Base-by-base conservation (phyloP, 331 rosid genomes). In the Arachis monticola region DNA sequence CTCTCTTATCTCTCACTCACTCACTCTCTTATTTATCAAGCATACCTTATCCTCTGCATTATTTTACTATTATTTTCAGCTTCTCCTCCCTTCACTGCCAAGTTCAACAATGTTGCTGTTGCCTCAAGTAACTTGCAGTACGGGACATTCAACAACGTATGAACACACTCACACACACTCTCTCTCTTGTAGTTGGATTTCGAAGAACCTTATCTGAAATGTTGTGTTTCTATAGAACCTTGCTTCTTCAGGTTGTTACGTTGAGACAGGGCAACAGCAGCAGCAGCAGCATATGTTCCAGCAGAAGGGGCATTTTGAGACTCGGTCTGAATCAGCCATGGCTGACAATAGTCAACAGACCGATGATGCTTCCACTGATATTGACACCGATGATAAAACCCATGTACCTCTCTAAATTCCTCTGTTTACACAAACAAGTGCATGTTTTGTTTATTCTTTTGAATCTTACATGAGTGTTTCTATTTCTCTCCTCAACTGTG, bases 311-410 rank as follows among this genome's bases (percentile, higher is more conserved):
- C 82, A 74, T 75, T 67, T 81, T 47, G 97, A 91, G 80, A 87
- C 79, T 70, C 89, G 93, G 93, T 88, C 86, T 13, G 92, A 88
- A 53, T 91, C 95, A 38, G 92, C 79, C 64, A 77, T 87, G 87
- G 93, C 87, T 12, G 96, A 90, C 14, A 79, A 81, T n/a, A 90
- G 90, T 71, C 96, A 88, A 57, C 88, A 90, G 72, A 92, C 91
- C 30, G 93, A 87, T 82, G 92, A 90, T 77, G 84, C 90, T 66
- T 92, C 94, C 60, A 92, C 96, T 40, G 96, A 92, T 67, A 75
- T 92, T 4, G 96, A 92, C 59, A 75, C 51, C 1, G 98, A 92
- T 74, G 90, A 90, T 22, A 90, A 80, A 74, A 85, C 74, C 64
- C 94, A 82, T 60, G 96, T 91, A n/a, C 30, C 71, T 46, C 40